These are phyloP conservation scores for Cryptococcus sp. DNA, from an alignment of 1,284 basidiomycete genomes.

Conservation along the genomic window DNA sequence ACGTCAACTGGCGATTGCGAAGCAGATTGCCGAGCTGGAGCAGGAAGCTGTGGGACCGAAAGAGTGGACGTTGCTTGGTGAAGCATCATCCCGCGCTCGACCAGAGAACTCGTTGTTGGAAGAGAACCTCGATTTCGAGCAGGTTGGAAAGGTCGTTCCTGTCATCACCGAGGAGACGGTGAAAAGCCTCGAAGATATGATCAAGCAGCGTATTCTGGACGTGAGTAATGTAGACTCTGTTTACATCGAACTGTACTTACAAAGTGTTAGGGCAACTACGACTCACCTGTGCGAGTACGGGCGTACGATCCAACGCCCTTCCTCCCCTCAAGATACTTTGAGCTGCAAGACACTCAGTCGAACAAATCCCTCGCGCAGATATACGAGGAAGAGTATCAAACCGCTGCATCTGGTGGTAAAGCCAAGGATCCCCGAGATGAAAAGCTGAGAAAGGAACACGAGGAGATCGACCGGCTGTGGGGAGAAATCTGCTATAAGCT, in stretches of 20 bases:
- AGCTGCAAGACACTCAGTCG: conserved; percentile 85
- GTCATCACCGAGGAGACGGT: conserved; percentile 88
- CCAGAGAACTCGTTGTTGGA: conserved; percentile 91
- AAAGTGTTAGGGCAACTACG: conserved; percentile 64
- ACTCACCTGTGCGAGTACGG: conserved; percentile 84
- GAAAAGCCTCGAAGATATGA: conserved; percentile 80
- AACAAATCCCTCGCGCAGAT: conserved; percentile 90
- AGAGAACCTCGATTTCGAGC: conserved; percentile 94
- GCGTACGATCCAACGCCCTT: conserved; percentile 81
- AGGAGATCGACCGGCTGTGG: conserved; percentile 80
- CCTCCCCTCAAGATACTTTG: conserved; percentile 84
- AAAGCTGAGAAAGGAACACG: conserved; percentile 84
- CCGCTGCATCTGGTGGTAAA: conserved; percentile 57
- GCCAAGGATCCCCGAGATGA: conserved; percentile 78
- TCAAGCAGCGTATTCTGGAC: conserved; percentile 87
- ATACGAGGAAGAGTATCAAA: conserved; percentile 90
- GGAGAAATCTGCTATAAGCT: conserved; percentile 84
- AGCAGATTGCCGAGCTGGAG: conserved; percentile 60
- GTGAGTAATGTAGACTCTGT: conserved; percentile 45
- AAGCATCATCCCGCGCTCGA: conserved; percentile 76
- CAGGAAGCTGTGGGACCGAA: conserved; percentile 60
- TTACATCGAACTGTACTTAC: not conserved
- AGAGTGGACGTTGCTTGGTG: conserved; percentile 94
- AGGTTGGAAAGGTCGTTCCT: conserved; percentile 79
- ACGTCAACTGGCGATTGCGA: conserved; percentile 56